These are phyloP conservation scores for Raddia guianensis DNA, from an alignment of 176 grass and related monocot species.

Conservation along the genomic window DNA sequence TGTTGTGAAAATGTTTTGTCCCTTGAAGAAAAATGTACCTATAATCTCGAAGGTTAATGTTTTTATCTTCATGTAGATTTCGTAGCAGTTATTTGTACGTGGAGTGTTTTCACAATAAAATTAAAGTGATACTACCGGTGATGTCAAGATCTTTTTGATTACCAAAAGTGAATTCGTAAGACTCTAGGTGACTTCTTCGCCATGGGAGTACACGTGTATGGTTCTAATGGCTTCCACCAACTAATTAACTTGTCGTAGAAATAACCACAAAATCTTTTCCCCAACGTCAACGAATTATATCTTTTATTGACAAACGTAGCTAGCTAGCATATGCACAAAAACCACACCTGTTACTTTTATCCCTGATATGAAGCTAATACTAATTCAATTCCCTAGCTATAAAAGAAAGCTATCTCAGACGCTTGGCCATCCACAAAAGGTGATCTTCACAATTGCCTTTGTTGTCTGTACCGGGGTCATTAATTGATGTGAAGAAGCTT, in stretches of 20 bases:
- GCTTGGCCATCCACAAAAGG: neutral
- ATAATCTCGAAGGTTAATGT: no score
- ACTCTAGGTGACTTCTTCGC: neutral
- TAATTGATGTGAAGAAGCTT: neutral
- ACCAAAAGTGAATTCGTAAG: slow-evolving; percentile 30
- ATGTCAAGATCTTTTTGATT: neutral
- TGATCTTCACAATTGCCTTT: neutral
- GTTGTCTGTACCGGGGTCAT: neutral
- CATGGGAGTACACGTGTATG: neutral
- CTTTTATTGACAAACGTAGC: slow-evolving; percentile 24
- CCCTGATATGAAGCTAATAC: neutral
- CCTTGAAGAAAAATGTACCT: no score
- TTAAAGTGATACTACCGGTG: neutral
- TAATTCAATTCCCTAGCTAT: neutral
- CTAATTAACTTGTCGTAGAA: slow-evolving; percentile 44
- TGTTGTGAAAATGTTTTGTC: no score
- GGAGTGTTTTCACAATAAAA: neutral
- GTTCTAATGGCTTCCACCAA: slow-evolving; percentile 17
- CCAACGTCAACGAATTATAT: slow-evolving; percentile 41
- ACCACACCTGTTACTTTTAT: neutral
- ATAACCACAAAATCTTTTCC: slow-evolving; percentile 41
- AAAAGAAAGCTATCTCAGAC: neutral
- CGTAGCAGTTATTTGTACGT: neutral
- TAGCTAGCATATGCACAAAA: neutral
- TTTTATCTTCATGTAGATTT: neutral